phyloP scores from a whole-genome alignment of 2,329 filamentous ascomycete genomes.

The Fusarium proliferatum region DNA sequence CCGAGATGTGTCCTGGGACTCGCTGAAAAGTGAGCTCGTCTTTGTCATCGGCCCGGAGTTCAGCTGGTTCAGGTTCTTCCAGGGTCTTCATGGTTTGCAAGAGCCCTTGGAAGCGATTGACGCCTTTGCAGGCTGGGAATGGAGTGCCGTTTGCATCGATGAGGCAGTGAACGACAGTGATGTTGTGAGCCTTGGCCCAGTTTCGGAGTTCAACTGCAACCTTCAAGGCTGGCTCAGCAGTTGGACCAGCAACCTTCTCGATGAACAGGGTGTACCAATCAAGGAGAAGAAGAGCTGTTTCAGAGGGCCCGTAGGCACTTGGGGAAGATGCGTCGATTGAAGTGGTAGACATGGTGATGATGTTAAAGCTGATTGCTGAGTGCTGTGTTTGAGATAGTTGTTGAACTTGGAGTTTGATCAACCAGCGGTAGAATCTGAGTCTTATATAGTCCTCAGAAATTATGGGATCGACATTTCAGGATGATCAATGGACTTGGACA shows the following conservation, averaged over 20 bases:
- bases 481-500: too few relatives aligned
- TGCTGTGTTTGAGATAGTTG: background rate
- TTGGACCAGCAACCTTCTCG: background rate
- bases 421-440: too few relatives aligned
- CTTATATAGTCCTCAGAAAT: too few relatives aligned
- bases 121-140: background rate
- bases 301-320: background rate
- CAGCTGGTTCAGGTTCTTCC: background rate
- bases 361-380: background rate
- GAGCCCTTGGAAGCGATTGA: background rate
- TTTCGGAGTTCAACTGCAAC: background rate
- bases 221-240: background rate
- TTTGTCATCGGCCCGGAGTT: background rate
- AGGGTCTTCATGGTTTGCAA: background rate
- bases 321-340: background rate
- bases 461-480: too few relatives aligned
- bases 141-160: background rate
- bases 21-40: background rate
- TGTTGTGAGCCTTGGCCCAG: constrained; percentile 5
- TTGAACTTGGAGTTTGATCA: too few relatives aligned
- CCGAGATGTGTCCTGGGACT: background rate
- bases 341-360: background rate
- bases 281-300: constrained; percentile 1
- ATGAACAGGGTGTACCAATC: constrained; percentile 9
- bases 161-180: constrained; percentile 2